Percentiles rank a stretch among this genome's conserved stretches.
Conservation (phyloP, 2,329 filamentous ascomycete species). For the Endocalyx cinctus region DNA sequence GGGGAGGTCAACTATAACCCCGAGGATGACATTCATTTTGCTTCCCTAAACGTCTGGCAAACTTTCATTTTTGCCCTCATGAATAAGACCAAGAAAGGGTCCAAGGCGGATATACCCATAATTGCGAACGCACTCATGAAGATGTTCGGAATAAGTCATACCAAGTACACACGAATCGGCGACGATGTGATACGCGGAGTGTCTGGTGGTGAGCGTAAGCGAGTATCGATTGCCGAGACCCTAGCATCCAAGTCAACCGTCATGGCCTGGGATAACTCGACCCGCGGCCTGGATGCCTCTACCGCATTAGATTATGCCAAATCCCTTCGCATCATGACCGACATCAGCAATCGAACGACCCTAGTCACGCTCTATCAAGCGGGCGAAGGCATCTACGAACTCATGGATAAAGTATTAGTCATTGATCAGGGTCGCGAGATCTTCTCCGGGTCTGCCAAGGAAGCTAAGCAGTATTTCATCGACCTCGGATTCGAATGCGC, state of each 20-base stretch:
- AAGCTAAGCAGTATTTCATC: constrained; percentile 63
- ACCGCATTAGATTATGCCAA: constrained; percentile 76
- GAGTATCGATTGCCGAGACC: constrained; percentile 74
- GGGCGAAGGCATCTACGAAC: constrained; percentile 38
- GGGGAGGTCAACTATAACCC: constrained; percentile 76
- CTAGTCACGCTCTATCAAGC: constrained; percentile 40
- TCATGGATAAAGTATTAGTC: constrained; percentile 75
- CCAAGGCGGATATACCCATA: constrained; percentile 58
- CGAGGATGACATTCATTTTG: constrained; percentile 73
- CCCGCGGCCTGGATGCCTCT: constrained; percentile 72
- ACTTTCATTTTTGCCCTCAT: constrained; percentile 70
- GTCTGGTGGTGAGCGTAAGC: constrained; percentile 75
- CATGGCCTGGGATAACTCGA: constrained; percentile 77
- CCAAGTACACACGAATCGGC: constrained; percentile 70
- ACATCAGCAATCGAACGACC: constrained; percentile 60
- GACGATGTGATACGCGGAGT: constrained; percentile 68
- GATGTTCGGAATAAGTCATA: constrained; percentile 77
- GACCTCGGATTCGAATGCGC: constrained; percentile 61
- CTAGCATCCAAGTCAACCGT: constrained; percentile 69
- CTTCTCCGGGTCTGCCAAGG: constrained; percentile 59
- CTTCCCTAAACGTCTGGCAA: constrained; percentile 70
- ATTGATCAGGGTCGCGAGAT: constrained; percentile 62
- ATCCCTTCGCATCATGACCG: constrained; percentile 67
- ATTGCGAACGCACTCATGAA: constrained; percentile 67
- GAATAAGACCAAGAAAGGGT: constrained; percentile 69